Evolutionary conservation across 805 yeast genomes (phyloP), one percentile per base, ranked within the genome.

Genomic region (Komagataella mondaviorum): DNA sequence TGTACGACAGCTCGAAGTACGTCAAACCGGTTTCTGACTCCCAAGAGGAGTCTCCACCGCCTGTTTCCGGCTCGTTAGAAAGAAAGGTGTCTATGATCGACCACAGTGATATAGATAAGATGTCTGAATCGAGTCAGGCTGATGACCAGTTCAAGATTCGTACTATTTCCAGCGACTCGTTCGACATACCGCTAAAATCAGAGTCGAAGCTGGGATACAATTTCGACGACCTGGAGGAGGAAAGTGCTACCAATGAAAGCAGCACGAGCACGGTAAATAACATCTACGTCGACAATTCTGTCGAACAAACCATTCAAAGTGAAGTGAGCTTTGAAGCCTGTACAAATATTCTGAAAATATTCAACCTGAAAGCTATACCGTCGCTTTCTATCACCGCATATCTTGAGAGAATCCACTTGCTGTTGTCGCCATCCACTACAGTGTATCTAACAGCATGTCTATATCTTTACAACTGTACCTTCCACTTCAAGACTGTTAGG

Each of bases 341-440:
- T 22, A 22, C 24, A 18, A 45, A 23, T 12, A 45, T 61, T 47
- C 47, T 57, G 16, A 61, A 57, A 48, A 60, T 54, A 49, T 68
- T 67, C 51, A 67, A 67, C 49, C 55, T 68, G 3, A 59, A 60
- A 36, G 56, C 59, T n/a, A 55, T 58, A 14, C 72, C 72, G 0
- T 55, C 63, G 1, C 56, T 68, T 43, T 51, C 61, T 3, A 46
- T 66, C 22, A 48, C 54, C 2, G 49, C 52, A 2, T 68, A 68
- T 51, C 53, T 68, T 43, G 65, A 65, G 23, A 55, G 72, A 39
- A 59, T 68, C 17, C 59, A 64, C 52, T 59, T 58, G 17, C 63
- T 62, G 54, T 54, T 62, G 1, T 54, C 55, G 3, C 59, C 66
- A 10, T 66, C 71, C 5, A 56, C 68, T 1, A 57, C 70, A 0